phyloP scores from a whole-genome alignment of 2,329 filamentous ascomycete genomes.

The Calonectria leucothoes region DNA sequence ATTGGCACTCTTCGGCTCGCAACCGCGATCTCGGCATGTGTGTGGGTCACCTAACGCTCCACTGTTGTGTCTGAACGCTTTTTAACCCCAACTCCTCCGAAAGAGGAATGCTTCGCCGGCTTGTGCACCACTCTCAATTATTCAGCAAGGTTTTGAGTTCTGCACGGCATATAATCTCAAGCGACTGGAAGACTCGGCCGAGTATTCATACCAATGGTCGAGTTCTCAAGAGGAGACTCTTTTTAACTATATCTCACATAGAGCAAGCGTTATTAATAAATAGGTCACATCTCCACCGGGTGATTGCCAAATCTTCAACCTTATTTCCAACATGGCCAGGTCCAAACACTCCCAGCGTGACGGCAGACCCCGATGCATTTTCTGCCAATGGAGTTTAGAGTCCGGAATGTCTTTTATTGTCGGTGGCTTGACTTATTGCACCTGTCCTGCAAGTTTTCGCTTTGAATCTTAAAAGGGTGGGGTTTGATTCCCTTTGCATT shows the following conservation, averaged over 20 bases:
- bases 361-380: neutral
- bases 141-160: neutral
- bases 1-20: neutral
- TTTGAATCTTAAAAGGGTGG: no score
- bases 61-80: neutral
- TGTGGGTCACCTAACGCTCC: neutral
- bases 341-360: neutral
- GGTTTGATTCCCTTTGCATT: no score
- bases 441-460: neutral
- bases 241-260: neutral
- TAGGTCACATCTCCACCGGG: neutral
- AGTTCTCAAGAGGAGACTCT: neutral
- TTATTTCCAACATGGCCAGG: neutral
- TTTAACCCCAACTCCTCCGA: neutral
- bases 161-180: neutral
- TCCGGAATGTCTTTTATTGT: neutral
- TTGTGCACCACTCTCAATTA: neutral
- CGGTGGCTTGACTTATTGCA: neutral
- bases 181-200: neutral
- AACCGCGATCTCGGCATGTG: neutral
- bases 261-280: neutral
- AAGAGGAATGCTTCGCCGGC: neutral
- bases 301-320: neutral
- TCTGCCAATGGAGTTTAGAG: neutral
- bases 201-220: neutral